Evolutionary conservation across 108 stramenopile genomes (phyloP), one percentile per base, ranked within the genome.

Genomic region (Conticribra weissflogii): DNA sequence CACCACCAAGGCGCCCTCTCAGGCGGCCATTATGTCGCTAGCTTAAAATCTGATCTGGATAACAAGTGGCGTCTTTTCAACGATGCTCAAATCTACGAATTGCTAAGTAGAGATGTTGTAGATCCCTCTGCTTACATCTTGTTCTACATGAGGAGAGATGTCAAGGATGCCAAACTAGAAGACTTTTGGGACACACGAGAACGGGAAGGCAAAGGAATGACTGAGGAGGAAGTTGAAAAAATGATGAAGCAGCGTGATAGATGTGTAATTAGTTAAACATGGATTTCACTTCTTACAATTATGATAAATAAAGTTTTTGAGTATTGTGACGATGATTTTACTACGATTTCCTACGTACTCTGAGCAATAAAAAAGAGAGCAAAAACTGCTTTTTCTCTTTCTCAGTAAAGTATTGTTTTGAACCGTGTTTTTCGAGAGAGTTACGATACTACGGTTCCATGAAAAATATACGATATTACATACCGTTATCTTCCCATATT

Each of bases 61-160:
- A 87, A 89, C 24, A 90, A 91, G 66, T 96, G 95, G 95, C 90
- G 90, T 28, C 79, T 93, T 25, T 93, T 93, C 78, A 96, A 96
- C 67, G 95, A 96, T 72, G 92, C 90, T 30, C 86, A 91, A 54
- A 85, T 96, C 18, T 90, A 83, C 60, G 90, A 93, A 66, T 82
- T 96, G 58, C 76, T 89, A 33, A 80, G 76, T 51, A 76, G 89
- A 12, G 95, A 96, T 71, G 89, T 96, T 17, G 88, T 96, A 7
- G 95, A 96, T 66, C 80, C 92, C 18, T 90, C 90, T 21, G 95
- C 95, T 0, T 96, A 96, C 75, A 90, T 96, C 74, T 68, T 96
- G 51, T 96, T 96, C 66, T 96, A 96, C 76, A 87, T 93, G 17
- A 72, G 95, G 48, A 64, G 88, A 46, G 95, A 96, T 79, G 95